Percentiles rank a stretch among this genome's conserved stretches.
phyloP scores from a whole-genome alignment of 768 basidiomycete species.

The Lentinula lateritia region DNA sequence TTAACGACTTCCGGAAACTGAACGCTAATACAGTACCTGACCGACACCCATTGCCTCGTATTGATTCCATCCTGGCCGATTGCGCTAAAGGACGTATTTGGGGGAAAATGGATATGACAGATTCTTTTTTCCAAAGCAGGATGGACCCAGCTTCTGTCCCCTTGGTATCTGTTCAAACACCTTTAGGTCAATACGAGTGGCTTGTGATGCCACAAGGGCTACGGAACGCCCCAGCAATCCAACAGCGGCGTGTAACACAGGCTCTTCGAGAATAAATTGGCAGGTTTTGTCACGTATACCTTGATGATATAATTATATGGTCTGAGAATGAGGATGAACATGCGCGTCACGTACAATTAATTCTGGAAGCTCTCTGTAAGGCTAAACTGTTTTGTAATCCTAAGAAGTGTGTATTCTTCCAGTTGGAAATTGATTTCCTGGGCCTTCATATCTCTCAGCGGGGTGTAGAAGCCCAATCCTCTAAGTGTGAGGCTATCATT shows the following conservation, averaged over 20 bases:
- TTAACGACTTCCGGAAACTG: too few species aligned
- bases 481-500: conserved; percentile 15
- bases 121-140: conserved; percentile 23
- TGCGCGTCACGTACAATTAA: conserved; percentile 6
- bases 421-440: conserved; percentile 9
- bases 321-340: conserved; percentile 20
- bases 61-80: conserved; percentile 11
- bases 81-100: conserved; percentile 30
- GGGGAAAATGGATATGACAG: conserved; percentile 7
- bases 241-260: conserved; percentile 20
- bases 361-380: conserved; percentile 10
- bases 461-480: conserved; percentile 15
- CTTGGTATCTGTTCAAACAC: background rate
- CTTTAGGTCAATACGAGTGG: conserved; percentile 11
- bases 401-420: conserved; percentile 15
- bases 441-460: conserved; percentile 17
- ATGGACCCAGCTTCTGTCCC: conserved; percentile 4
- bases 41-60: too few species aligned
- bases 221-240: conserved; percentile 20
- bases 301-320: conserved; percentile 27
- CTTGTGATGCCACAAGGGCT: conserved; percentile 18
- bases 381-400: conserved; percentile 16
- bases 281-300: conserved; percentile 26
- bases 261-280: conserved; percentile 25
- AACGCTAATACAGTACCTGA: too few species aligned